These are phyloP conservation scores for Hypomyces perniciosus DNA, from an alignment of 2,329 filamentous ascomycete genomes.

Conservation along the genomic window DNA sequence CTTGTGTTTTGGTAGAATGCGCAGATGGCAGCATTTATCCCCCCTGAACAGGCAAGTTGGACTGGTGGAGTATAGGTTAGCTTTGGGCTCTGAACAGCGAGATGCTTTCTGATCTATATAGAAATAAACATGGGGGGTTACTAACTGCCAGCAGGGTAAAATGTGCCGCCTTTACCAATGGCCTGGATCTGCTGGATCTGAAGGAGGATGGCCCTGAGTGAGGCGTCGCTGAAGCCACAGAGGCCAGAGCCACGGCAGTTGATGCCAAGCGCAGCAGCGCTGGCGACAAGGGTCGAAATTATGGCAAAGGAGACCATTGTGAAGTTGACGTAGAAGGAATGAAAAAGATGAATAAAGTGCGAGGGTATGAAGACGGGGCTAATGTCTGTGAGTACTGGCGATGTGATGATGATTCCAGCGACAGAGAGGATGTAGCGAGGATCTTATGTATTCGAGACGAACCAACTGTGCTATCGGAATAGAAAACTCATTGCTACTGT, in stretches of 20 bases:
- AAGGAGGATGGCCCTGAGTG: slow-evolving; percentile 8
- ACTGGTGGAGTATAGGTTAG: background rate
- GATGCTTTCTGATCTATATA: no score
- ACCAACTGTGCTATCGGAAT: no score
- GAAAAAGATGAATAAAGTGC: background rate
- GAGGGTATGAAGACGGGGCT: background rate
- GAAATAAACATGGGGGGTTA: background rate
- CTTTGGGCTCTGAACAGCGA: no score
- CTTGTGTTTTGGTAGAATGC: slow-evolving; percentile 17
- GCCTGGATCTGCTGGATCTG: slow-evolving; percentile 12
- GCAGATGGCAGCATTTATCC: slow-evolving; percentile 13
- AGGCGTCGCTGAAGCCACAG: slow-evolving; percentile 14
- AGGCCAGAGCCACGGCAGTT: slow-evolving; percentile 16
- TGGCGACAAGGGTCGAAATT: slow-evolving; percentile 7
- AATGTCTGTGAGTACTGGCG: background rate
- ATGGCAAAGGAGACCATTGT: slow-evolving; percentile 1
- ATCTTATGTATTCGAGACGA: no score
- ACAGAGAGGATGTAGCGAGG: background rate
- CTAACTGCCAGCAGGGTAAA: slow-evolving; percentile 12
- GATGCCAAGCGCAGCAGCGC: slow-evolving; percentile 12
- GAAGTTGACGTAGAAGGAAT: background rate
- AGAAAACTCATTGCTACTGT: no score
- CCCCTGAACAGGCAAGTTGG: slow-evolving; percentile 15
- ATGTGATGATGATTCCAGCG: background rate
- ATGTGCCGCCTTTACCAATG: slow-evolving; percentile 10